These are phyloP conservation scores for Ustulina deusta DNA, from an alignment of 2,329 filamentous ascomycete genomes.

Conservation along the genomic window DNA sequence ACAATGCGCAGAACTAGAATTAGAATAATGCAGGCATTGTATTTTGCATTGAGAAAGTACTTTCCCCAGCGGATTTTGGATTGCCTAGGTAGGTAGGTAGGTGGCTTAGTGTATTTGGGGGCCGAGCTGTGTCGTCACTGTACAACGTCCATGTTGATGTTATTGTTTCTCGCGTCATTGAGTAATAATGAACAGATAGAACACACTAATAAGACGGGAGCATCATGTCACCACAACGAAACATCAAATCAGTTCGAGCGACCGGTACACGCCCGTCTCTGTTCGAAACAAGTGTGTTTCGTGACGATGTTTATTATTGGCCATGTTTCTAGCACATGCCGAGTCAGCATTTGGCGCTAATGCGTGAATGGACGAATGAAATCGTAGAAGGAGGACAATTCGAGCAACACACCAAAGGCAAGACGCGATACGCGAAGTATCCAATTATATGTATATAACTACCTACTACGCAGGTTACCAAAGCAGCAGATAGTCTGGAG, in stretches of 20 bases:
- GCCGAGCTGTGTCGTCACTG: too few relatives aligned
- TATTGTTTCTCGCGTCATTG: too few relatives aligned
- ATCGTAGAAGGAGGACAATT: constrained; percentile 7
- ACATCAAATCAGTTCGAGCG: not conserved
- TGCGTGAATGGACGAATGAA: constrained; percentile 24
- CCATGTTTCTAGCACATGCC: constrained; percentile 14
- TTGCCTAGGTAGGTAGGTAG: not conserved
- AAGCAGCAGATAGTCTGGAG: too few relatives aligned
- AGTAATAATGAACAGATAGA: too few relatives aligned
- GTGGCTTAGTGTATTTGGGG: too few relatives aligned
- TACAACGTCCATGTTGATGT: too few relatives aligned
- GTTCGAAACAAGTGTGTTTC: constrained; percentile 22
- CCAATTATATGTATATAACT: not conserved
- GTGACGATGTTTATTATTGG: constrained; percentile 23
- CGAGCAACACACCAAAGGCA: constrained; percentile 8
- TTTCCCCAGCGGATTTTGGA: too few relatives aligned
- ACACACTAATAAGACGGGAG: too few relatives aligned
- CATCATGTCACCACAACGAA: too few relatives aligned
- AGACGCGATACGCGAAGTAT: constrained; percentile 39
- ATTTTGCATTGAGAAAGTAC: too few relatives aligned
- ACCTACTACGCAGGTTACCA: constrained; percentile 1
- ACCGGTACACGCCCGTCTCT: constrained; percentile 18
- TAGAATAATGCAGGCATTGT: too few relatives aligned
- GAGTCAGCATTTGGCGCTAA: constrained; percentile 31
- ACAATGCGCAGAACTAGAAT: too few relatives aligned